These are phyloP conservation scores for Calonectria pauciramosa DNA, from an alignment of 2,329 filamentous ascomycete genomes.

Conservation along the genomic window DNA sequence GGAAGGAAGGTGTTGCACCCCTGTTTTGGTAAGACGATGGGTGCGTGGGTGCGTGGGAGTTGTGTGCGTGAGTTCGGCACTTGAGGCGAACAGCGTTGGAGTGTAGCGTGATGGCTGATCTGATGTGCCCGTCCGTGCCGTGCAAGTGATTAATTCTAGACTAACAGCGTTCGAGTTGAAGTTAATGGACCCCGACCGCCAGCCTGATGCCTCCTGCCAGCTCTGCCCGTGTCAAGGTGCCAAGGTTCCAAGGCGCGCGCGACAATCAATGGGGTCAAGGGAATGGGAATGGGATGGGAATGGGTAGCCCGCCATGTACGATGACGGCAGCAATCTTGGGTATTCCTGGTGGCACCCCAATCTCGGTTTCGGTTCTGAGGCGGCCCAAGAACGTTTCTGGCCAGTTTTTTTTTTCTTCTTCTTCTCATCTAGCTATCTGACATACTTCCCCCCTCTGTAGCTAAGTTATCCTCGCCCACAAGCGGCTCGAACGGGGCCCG, in stretches of 20 bases:
- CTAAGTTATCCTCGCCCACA: background rate
- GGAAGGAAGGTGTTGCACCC: background rate
- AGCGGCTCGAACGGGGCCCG: slow-evolving; percentile 7
- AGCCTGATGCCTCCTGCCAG: background rate
- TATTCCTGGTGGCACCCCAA: slow-evolving; percentile 26
- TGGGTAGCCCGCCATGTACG: slow-evolving; percentile 31
- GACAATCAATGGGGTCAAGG: background rate
- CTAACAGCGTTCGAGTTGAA: slow-evolving; percentile 8
- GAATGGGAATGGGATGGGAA: background rate
- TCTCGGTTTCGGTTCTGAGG: slow-evolving; percentile 37
- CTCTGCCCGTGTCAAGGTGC: too few relatives aligned
- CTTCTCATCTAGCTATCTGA: background rate
- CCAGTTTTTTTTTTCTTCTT: background rate
- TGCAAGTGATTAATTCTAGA: slow-evolving; percentile 9
- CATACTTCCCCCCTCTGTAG: background rate
- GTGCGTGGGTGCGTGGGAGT: background rate
- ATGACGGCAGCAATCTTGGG: slow-evolving; percentile 42
- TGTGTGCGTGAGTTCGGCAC: background rate
- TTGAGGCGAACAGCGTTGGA: slow-evolving; percentile 13
- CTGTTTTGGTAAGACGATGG: slow-evolving; percentile 6
- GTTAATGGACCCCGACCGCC: background rate
- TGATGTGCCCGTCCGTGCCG: slow-evolving; percentile 3
- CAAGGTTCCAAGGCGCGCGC: background rate
- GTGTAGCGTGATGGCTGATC: background rate
- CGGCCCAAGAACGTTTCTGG: background rate